Percentiles rank a stretch among this genome's conserved stretches.
These are phyloP conservation scores for Suhomyces sp. DNA, from an alignment of 805 yeast species.

Conservation along the genomic window DNA sequence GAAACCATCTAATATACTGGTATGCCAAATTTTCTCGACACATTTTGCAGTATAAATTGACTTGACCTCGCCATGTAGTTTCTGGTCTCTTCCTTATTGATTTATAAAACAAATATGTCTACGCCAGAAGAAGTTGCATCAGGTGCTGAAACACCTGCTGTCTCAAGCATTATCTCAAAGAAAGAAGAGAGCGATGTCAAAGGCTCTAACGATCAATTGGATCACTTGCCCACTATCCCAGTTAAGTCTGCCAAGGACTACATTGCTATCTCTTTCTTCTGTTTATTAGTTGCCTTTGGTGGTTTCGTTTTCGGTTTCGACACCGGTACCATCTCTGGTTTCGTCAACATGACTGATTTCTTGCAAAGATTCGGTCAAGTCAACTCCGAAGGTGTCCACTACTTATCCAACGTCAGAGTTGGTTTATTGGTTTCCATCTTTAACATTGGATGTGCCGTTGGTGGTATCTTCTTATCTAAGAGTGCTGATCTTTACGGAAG, in stretches of 20 bases:
- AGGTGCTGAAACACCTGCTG: constrained; percentile 34
- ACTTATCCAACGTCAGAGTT: constrained; percentile 21
- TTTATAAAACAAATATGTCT: constrained; percentile 17
- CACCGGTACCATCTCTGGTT: constrained; percentile 32
- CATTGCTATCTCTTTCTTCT: constrained; percentile 28
- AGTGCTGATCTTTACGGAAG: constrained; percentile 25
- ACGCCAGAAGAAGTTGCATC: constrained; percentile 24
- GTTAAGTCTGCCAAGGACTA: constrained; percentile 31
- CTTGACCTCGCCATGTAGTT: not conserved
- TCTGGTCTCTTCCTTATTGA: not conserved
- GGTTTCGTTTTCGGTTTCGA: constrained; percentile 31
- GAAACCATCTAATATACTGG: constrained; percentile 1
- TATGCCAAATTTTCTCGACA: not conserved
- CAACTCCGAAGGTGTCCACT: constrained; percentile 15
- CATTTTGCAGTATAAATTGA: constrained; percentile 6
- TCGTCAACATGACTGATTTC: constrained; percentile 26
- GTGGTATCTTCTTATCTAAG: constrained; percentile 24
- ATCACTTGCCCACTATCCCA: constrained; percentile 14
- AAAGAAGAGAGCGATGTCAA: constrained; percentile 17
- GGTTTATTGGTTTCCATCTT: constrained; percentile 28
- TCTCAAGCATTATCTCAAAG: constrained; percentile 22
- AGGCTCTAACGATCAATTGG: not conserved
- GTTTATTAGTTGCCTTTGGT: constrained; percentile 27
- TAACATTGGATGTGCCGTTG: constrained; percentile 29
- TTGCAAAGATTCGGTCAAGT: constrained; percentile 19